phyloP scores from a whole-genome alignment of 2,329 filamentous ascomycete species.

The Exophiala sp. region DNA sequence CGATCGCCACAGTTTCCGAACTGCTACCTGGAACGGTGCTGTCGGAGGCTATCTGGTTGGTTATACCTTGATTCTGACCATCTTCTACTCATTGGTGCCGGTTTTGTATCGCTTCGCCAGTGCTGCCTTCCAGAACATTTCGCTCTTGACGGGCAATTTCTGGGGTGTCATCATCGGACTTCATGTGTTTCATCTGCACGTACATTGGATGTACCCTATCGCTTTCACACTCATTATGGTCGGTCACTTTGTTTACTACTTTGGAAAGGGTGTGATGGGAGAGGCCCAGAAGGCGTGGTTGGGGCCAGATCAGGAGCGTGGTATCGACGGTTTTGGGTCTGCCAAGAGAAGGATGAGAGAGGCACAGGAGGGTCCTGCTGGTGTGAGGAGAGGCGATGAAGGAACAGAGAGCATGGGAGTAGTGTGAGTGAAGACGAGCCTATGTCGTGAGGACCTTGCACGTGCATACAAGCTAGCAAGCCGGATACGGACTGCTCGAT shows the following conservation, averaged over 20 bases:
- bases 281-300: conserved; percentile 96
- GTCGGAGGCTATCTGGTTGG: conserved; percentile 82
- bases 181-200: conserved; percentile 71
- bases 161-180: conserved; percentile 95
- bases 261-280: conserved; percentile 75
- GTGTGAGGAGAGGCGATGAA: conserved; percentile 16
- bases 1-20: conserved; percentile 69
- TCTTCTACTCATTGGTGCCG: conserved; percentile 87
- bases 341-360: conserved; percentile 67
- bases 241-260: conserved; percentile 82
- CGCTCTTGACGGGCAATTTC: conserved; percentile 88
- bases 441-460: no score
- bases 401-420: conserved; percentile 24
- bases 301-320: conserved; percentile 77
- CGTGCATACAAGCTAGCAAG: no score
- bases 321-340: conserved; percentile 76
- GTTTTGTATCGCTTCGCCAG: conserved; percentile 83
- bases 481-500: no score
- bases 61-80: conserved; percentile 75
- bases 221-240: conserved; percentile 90
- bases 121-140: conserved; percentile 96
- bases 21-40: conserved; percentile 61
- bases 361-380: conserved; percentile 19
- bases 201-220: conserved; percentile 92
- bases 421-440: conserved; percentile 7